These are phyloP conservation scores for Aegilops umbellulata DNA, from an alignment of 176 grass and related monocot species.

Conservation along the genomic window DNA sequence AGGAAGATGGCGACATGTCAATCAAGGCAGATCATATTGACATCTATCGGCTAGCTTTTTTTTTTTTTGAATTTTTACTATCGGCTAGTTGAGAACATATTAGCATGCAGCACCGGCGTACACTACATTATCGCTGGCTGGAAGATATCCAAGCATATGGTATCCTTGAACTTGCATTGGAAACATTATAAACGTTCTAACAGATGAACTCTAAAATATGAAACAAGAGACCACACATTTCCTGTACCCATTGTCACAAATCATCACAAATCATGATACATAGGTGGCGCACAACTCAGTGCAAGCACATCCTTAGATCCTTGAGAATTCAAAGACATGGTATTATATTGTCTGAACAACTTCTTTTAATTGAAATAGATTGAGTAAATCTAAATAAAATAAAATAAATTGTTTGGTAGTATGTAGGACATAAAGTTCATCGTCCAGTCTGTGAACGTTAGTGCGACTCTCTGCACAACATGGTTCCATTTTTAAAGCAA, in stretches of 20 bases:
- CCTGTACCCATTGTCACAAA: neutral
- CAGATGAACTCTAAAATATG: neutral
- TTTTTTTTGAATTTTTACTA: neutral
- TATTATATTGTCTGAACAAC: neutral
- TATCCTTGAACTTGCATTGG: neutral
- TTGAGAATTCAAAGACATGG: neutral
- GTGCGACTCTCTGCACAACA: neutral
- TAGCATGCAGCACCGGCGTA: neutral
- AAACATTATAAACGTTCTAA: slow-evolving; percentile 8
- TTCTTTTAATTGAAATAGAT: neutral
- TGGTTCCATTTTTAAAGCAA: slow-evolving; percentile 25
- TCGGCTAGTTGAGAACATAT: slow-evolving; percentile 10
- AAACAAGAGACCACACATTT: neutral
- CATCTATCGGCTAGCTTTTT: neutral
- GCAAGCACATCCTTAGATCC: neutral
- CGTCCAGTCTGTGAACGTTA: neutral
- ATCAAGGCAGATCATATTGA: slow-evolving; percentile 2
- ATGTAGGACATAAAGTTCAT: neutral
- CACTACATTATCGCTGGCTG: neutral
- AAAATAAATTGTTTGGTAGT: neutral
- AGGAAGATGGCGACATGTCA: slow-evolving; percentile 24
- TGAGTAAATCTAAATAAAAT: neutral
- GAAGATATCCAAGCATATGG: neutral
- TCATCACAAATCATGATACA: neutral
- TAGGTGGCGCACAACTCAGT: neutral